These are phyloP conservation scores for Syzygium grande DNA, from an alignment of 345 rosid species.

Conservation along the genomic window DNA sequence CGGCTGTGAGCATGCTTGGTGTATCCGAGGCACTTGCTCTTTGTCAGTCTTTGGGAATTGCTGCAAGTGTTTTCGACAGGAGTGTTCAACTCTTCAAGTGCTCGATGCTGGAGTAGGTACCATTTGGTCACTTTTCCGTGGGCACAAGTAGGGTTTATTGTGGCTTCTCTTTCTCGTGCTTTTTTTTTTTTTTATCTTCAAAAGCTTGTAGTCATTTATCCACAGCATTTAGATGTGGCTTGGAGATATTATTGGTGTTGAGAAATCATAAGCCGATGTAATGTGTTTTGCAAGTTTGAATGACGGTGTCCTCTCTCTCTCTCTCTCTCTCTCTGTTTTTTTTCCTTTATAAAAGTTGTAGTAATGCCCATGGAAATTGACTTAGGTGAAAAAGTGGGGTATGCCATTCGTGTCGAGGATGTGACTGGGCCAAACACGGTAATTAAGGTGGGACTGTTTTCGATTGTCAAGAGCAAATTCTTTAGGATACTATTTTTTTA, in stretches of 20 bases:
- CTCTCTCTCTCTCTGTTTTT: no score
- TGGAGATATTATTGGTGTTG: no score
- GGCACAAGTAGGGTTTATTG: not conserved
- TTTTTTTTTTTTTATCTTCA: not conserved
- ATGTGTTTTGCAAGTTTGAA: no score
- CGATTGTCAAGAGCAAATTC: no score
- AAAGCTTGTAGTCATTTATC: not conserved
- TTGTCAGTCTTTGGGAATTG: conserved; percentile 78
- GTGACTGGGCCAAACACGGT: conserved; percentile 85
- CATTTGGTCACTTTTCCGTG: not conserved
- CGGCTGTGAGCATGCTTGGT: conserved; percentile 94
- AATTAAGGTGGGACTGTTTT: conserved; percentile 54
- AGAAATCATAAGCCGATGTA: no score
- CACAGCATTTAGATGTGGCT: not conserved
- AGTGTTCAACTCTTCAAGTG: conserved; percentile 83
- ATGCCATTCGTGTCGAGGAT: conserved; percentile 96
- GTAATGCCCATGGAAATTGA: conserved; percentile 58
- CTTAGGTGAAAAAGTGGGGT: conserved; percentile 84
- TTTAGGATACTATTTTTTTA: no score
- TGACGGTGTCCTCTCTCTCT: no score
- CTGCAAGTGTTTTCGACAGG: conserved; percentile 55
- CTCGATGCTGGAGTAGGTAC: conserved; percentile 93
- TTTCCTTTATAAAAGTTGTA: no score
- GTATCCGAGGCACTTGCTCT: conserved; percentile 89
- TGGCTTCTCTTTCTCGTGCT: not conserved